Conservation (phyloP, 257 asterid species). For the Dorcoceras hygrometricum region DNA sequence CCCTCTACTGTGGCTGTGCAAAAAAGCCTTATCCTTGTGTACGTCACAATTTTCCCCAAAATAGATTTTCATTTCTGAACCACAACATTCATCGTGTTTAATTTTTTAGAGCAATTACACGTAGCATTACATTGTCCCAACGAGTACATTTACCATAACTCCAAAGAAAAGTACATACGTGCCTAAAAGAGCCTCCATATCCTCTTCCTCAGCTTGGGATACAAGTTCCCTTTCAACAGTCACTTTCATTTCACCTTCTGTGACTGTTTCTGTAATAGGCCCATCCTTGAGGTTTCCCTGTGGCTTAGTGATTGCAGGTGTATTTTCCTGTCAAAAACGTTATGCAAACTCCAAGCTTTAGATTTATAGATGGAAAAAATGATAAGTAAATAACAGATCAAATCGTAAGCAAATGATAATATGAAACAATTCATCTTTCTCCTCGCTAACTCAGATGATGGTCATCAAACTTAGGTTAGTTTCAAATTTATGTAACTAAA, state of each 20-base stretch:
- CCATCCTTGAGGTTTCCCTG: conserved; percentile 50
- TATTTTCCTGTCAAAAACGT: conserved; percentile 62
- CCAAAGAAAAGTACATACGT: conserved; percentile 59
- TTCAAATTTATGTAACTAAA: conserved; percentile 18
- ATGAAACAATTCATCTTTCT: background rate
- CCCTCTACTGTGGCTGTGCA: conserved; percentile 2
- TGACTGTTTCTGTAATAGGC: conserved; percentile 25
- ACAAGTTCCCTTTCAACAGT: conserved; percentile 97
- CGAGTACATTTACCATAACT: conserved; percentile 6
- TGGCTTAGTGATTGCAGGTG: conserved; percentile 56
- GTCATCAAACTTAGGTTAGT: conserved; percentile 15
- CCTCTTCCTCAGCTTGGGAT: conserved; percentile 97
- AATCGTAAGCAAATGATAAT: background rate
- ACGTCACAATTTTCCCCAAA: background rate
- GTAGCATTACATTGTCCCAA: conserved; percentile 11
- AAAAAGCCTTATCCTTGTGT: background rate
- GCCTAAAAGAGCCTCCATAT: conserved; percentile 98
- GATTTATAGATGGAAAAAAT: conserved; percentile 20
- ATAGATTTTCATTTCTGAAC: background rate
- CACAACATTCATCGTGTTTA: conserved; percentile 6
- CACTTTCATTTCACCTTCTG: conserved; percentile 72
- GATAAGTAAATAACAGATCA: conserved; percentile 16
- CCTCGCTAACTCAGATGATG: conserved; percentile 9
- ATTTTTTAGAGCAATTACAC: conserved; percentile 2
- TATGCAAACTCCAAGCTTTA: conserved; percentile 21